phyloP scores from a whole-genome alignment of 345 rosid genomes.

The Chamaenerion angustifolium region DNA sequence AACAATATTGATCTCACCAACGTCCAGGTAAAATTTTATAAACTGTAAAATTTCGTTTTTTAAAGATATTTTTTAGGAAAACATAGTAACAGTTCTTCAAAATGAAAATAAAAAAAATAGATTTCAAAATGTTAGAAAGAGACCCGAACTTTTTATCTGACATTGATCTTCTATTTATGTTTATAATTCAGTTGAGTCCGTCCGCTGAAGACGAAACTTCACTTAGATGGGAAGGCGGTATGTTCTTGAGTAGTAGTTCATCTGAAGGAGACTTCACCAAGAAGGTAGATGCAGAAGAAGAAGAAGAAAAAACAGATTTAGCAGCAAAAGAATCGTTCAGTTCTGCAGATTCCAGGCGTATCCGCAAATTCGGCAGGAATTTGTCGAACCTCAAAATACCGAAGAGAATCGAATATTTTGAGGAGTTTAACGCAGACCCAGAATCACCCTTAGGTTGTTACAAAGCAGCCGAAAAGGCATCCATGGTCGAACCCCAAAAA shows the following conservation, averaged over 20 bases:
- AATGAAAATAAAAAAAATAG: constrained; percentile 5
- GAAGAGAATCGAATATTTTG: constrained; percentile 16
- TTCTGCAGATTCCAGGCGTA: neutral
- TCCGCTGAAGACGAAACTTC: constrained; percentile 35
- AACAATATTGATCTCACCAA: constrained; percentile 17
- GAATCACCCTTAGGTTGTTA: constrained; percentile 15
- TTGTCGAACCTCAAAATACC: constrained; percentile 29
- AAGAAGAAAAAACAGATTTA: constrained; percentile 16
- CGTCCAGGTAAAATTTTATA: constrained; percentile 16
- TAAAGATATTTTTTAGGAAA: too few species aligned
- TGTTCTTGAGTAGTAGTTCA: constrained; percentile 39
- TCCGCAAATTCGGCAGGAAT: neutral
- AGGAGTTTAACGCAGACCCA: constrained; percentile 6
- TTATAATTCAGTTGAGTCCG: constrained; percentile 42
- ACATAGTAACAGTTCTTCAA: too few species aligned
- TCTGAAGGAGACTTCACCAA: constrained; percentile 37
- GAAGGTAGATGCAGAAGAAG: constrained; percentile 19
- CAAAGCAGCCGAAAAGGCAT: constrained; percentile 21
- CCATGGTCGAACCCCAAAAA: constrained; percentile 16
- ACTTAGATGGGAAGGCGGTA: constrained; percentile 26
- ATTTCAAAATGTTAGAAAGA: neutral
- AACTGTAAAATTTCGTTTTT: too few species aligned
- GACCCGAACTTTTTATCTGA: too few species aligned
- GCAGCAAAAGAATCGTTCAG: constrained; percentile 17
- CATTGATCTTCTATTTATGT: neutral